Base-by-base conservation (phyloP, 345 rosid genomes). In the Conringia planisiliqua region DNA sequence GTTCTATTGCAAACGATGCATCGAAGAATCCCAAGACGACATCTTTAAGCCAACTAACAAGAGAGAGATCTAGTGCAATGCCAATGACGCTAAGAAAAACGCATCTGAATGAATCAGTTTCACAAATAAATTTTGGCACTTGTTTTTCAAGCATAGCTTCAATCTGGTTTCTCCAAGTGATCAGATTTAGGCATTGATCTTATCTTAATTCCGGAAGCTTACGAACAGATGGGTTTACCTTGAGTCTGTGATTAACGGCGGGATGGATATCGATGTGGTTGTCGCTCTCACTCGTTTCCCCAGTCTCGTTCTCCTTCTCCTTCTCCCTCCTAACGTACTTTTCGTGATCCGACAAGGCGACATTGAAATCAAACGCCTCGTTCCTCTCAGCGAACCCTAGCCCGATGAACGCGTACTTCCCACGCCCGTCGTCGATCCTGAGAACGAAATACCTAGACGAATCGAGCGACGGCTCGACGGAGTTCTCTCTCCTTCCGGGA, bases 281-380 rank as follows among this genome's bases (percentile, higher is more conserved):
- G 5, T 92, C 98, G 60, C 81, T 77, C 36, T 83, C 90, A 67
- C 85, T 80, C 10, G 80, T 86, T 73, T 86, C 96, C 0, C 89
- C 88, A 3, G 75, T 63, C 83, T 87, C 97, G 70, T 89, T 92
- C 81, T 87, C 97, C 71, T 89, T 92, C 81, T 92, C 99, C 12
- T 80, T 79, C 74, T 86, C 92, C 81, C 98, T 85, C 80, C 84
- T 87, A 13, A 90, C 88, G 39, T 92, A 88, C 87, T 92, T 96
- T 52, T 92, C 97, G 70, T 92, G 99, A 87, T 92, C 98, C 69
- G 99, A 96, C 74, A 96, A 79, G 2, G 99, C 98, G 8, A 96
- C 99, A 56, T 96, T 96, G 87, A 96, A 96, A 89, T 96, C 99
- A 66, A 92, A 96, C 10, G 99, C 99, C 69, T 96, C 99, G 61